Evolutionary conservation across 257 asterid genomes (phyloP), one percentile per base, ranked within the genome.

Genomic region (Nicotiana attenuata): DNA sequence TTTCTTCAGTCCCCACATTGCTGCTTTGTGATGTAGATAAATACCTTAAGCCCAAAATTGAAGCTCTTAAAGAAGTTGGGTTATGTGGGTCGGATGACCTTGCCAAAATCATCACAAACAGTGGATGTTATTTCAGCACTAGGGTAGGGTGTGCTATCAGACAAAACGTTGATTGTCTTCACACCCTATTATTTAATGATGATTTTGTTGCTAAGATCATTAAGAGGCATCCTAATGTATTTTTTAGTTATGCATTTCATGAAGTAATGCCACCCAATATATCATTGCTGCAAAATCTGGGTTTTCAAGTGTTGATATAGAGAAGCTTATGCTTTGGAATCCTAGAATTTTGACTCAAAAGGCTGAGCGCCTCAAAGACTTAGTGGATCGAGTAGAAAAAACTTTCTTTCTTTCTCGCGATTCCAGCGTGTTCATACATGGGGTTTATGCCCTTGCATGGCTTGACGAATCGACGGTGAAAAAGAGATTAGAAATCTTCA

Each of bases 31-130:
- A 77, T 31, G 81, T 79, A 7, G 81, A 81, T 11, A 77, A 78
- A 81, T 77, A 33, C 64, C 77, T 85, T 13, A 56, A 45, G 13
- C 85, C 85, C 6, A 81, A 77, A 60, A 29, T 81, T 26, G 67
- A 64, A 76, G 38, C 20, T 52, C 68, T 81, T 3, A 50, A 60
- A 31, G 85, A 77, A n/a, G 57, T 85, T 19, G 84, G 86, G 4
- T 45, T 84, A 50, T 71, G 81, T 35, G 67, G 81, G 81, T 24
- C 50, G 1, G 45, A 35, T 20, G 81, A 80, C 20, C 75, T 84
- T 17, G 26, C 15, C 14, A 29, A 52, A 83, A 20, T 77, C 13
- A 14, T 83, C 3, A 45, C 22, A 15, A 20, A 35, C 2, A 2
- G 20, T 50, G 10, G 53, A 56, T 13, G n/a, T 19, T 69, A 7